A percentile compares a stretch with the other conserved stretches of the same genome.
These are phyloP conservation scores for Parafenestella ontariensis DNA, from an alignment of 2,329 filamentous ascomycete genomes.

Conservation along the genomic window DNA sequence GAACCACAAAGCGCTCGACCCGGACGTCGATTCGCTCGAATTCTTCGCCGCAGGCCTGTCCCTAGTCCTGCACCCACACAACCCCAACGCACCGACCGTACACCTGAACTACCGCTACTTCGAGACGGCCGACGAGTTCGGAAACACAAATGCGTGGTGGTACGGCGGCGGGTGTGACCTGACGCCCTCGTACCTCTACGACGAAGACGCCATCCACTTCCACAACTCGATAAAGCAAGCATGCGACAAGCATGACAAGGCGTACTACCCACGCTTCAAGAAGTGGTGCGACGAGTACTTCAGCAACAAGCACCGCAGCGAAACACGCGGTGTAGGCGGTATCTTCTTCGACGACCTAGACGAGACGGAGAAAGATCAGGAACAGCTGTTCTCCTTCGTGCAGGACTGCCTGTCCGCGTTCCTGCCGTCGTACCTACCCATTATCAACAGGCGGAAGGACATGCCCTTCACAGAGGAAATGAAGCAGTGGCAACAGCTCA, in stretches of 20 bases:
- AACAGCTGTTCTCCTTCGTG: conserved; percentile 88
- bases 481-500: conserved; percentile 96
- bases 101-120: conserved; percentile 99
- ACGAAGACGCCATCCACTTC: conserved; percentile 97
- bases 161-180: conserved; percentile 95
- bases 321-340: conserved; percentile 86
- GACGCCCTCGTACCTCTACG: conserved; percentile 92
- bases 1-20: conserved; percentile 89
- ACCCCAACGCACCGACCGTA: conserved; percentile 96
- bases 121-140: conserved; percentile 87
- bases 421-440: conserved; percentile 88
- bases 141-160: conserved; percentile 90
- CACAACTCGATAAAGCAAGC: conserved; percentile 90
- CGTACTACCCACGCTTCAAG: conserved; percentile 94
- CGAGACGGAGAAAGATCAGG: conserved; percentile 81
- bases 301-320: conserved; percentile 86
- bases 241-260: conserved; percentile 91
- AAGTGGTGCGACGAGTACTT: conserved; percentile 99
- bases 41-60: conserved; percentile 96
- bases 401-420: conserved; percentile 87
- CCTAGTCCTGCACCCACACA: conserved; percentile 89
- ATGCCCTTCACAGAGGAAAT: conserved; percentile 87
- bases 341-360: conserved; percentile 99
- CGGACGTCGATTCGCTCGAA: conserved; percentile 79
- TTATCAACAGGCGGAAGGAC: conserved; percentile 86